Evolutionary conservation across 1,284 basidiomycete species (phyloP).

Genomic region (Papiliotrema fonsecae): DNA sequence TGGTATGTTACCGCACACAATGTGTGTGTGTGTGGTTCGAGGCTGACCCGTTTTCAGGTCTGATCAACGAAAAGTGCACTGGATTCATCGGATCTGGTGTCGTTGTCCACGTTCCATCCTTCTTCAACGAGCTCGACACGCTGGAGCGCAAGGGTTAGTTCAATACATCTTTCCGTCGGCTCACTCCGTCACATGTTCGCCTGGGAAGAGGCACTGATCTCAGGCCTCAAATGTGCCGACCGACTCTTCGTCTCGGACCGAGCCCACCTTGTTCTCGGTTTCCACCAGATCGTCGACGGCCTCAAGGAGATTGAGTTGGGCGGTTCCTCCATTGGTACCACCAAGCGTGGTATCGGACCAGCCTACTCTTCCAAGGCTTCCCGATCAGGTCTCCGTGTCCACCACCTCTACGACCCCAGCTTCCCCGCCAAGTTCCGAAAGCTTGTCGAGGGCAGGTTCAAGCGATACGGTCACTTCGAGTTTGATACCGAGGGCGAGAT

Average conservation of each 20-base stretch:
- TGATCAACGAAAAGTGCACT: slow-evolving; percentile 81
- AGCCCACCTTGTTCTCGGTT: slow-evolving; percentile 95
- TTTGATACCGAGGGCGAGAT: slow-evolving; percentile 99
- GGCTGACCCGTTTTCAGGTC: slow-evolving; percentile 54
- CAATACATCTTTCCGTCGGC: neutral
- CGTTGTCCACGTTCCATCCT: slow-evolving; percentile 90
- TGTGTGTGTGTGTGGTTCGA: neutral
- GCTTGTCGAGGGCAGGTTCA: slow-evolving; percentile 94
- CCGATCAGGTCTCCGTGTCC: slow-evolving; percentile 88
- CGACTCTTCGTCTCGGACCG: slow-evolving; percentile 92
- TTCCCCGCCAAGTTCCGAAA: slow-evolving; percentile 92
- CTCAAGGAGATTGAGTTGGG: slow-evolving; percentile 97
- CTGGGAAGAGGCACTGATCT: neutral
- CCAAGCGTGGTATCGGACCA: slow-evolving; percentile 96
- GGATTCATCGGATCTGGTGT: slow-evolving; percentile 92
- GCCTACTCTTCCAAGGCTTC: slow-evolving; percentile 97
- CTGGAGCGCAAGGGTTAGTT: slow-evolving; percentile 73
- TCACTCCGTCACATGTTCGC: neutral
- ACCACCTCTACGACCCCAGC: slow-evolving; percentile 88
- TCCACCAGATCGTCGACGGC: slow-evolving; percentile 98
- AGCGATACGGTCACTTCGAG: slow-evolving; percentile 96
- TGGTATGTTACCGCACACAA: slow-evolving; percentile 55
- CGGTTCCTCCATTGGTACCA: slow-evolving; percentile 90
- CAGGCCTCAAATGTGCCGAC: slow-evolving; percentile 79
- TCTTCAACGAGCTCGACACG: slow-evolving; percentile 89